These are phyloP conservation scores for Mucor ambiguus DNA, from an alignment of 371 early-diverging fungal genomes.

Conservation along the genomic window DNA sequence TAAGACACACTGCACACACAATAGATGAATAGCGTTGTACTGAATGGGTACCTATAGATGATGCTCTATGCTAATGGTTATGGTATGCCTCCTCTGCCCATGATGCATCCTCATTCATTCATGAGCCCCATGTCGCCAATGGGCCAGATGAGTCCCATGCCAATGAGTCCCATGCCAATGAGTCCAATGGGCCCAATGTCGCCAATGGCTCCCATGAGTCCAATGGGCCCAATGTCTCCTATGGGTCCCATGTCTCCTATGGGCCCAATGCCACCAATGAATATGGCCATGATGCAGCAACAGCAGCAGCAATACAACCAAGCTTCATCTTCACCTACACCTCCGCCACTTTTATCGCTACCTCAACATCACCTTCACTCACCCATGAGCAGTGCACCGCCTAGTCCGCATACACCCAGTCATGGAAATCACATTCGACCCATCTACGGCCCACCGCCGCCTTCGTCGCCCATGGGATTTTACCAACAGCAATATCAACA, in stretches of 20 bases:
- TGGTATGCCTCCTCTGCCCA: slow-evolving; percentile 30
- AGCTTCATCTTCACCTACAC: slow-evolving; percentile 9
- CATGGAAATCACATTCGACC: slow-evolving; percentile 16
- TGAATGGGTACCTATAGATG: slow-evolving; percentile 23
- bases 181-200: slow-evolving; percentile 26
- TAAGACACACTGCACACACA: slow-evolving; percentile 2
- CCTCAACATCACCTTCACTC: slow-evolving; percentile 13
- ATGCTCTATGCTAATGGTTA: slow-evolving; percentile 48
- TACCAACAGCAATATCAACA: slow-evolving; percentile 7
- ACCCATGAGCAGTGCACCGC: slow-evolving; percentile 12
- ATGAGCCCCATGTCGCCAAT: slow-evolving; percentile 33
- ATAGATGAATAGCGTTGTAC: neutral
- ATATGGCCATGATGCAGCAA: slow-evolving; percentile 17
- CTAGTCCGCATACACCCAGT: slow-evolving; percentile 15
- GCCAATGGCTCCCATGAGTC: slow-evolving; percentile 16
- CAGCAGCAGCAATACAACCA: slow-evolving; percentile 9
- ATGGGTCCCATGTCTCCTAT: slow-evolving; percentile 13
- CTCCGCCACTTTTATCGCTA: slow-evolving; percentile 17
- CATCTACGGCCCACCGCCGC: slow-evolving; percentile 13
- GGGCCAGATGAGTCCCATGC: slow-evolving; percentile 26
- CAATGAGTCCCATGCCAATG: slow-evolving; percentile 33
- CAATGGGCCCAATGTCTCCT: slow-evolving; percentile 11
- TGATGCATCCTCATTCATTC: slow-evolving; percentile 31
- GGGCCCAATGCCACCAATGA: slow-evolving; percentile 8
- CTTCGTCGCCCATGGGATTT: slow-evolving; percentile 10